phyloP scores from a whole-genome alignment of 345 rosid species.

The Aegle marmelos region DNA sequence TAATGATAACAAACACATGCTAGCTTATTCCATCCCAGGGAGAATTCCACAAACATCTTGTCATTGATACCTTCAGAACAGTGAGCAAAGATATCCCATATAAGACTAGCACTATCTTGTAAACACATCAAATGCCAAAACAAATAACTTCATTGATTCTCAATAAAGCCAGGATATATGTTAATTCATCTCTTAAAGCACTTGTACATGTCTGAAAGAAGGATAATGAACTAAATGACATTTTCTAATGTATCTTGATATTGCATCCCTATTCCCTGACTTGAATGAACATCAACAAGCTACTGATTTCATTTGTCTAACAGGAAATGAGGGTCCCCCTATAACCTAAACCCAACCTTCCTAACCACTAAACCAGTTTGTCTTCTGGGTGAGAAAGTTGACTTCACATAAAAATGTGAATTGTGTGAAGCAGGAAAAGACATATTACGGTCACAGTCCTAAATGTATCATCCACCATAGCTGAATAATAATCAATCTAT shows the following conservation, averaged over 20 bases:
- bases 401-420: not conserved
- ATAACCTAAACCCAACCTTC: not conserved
- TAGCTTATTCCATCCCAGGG: not conserved
- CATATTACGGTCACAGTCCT: not conserved
- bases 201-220: not conserved
- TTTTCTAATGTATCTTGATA: not conserved
- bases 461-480: not conserved
- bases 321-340: not conserved
- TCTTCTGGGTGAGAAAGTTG: not conserved
- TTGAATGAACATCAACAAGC: not conserved
- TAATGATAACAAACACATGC: not conserved
- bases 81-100: not conserved
- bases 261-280: not conserved
- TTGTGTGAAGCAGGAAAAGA: not conserved
- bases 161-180: not conserved
- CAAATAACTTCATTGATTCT: not conserved
- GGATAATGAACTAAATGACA: not conserved
- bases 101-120: not conserved
- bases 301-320: not conserved
- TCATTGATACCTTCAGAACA: not conserved
- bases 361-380: not conserved
- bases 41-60: not conserved
- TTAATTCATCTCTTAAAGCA: not conserved
- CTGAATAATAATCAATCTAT: not conserved
- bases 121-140: not conserved